Base-by-base conservation (phyloP, 2,329 filamentous ascomycete genomes). In the Erysiphe neolycopersici region DNA sequence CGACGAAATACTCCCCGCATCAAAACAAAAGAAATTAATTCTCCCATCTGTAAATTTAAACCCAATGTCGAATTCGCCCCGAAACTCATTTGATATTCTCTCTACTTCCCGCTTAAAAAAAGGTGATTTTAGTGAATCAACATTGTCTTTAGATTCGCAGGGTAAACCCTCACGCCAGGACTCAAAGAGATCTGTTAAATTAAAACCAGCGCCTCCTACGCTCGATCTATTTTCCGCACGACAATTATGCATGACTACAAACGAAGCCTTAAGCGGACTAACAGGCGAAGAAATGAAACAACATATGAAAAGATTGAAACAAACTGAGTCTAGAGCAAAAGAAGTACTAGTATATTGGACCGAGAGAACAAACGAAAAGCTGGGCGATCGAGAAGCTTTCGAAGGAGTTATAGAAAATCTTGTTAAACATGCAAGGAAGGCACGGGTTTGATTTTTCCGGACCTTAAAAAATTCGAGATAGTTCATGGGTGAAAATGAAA, bases 381-480 rank as follows among this genome's bases (percentile, higher is more conserved):
- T 92, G 49, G 81, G 81, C 36, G 87, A 95, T 56, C 77, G 89
- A 52, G 87, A 94, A 57, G 82, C 84, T 2, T 89, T 94, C 58
- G 87, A 95, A 58, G 84, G 83, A 0, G 87, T 95, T 14, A 94
- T 95, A 67, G 87, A 93, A 62, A 94, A 93, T 59, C 60, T 95
- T 50, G 87, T 94, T 38, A 89, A 84, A 59, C 83, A 92, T 62
- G 83, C 83, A 42, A 69, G 83, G 58, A 82, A 85, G 62, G 74
- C 83, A 45, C 70, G 83, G 56, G 89, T 85, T 61, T 82, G 63
- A 46, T 43, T 14, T 36, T n/a, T 36, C 8, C 22, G 8, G 8
- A 26, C 8, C 6, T 6, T 26, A 9, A 4, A 5, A 26, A 26
- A 26, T 1, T 5, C 22, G 1, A 26, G 1, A 5, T 8, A 8